Evolutionary conservation across 192 early-diverging fungal genomes (phyloP).

Genomic region (Jimgerdemannia flammicorona): DNA sequence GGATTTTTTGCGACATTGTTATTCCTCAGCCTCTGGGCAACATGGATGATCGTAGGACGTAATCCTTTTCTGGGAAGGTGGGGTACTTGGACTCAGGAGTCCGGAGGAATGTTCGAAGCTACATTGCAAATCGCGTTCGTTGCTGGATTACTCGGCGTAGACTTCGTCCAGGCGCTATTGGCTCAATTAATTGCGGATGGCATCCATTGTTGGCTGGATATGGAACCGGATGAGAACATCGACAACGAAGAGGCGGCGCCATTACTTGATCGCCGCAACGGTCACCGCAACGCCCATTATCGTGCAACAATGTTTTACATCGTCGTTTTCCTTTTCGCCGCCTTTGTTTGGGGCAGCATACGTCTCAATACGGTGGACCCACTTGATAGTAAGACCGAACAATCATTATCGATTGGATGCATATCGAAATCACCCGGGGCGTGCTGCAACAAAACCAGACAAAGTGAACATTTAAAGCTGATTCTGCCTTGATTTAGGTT

Average conservation of each 20-base stretch:
- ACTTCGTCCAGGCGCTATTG: background rate
- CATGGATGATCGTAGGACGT: background rate
- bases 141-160: background rate
- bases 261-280: background rate
- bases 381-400: no score
- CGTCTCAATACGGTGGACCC: background rate
- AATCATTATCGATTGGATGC: no score
- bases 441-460: no score
- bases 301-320: background rate
- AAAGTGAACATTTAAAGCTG: no score
- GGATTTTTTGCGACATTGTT: background rate
- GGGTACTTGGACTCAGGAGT: background rate
- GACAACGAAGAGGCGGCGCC: background rate
- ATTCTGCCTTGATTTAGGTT: no score
- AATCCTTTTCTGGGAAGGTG: background rate
- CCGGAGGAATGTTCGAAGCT: background rate
- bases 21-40: background rate
- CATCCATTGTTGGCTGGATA: background rate
- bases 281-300: background rate
- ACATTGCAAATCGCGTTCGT: background rate
- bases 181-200: no score
- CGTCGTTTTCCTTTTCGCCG: background rate
- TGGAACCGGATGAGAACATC: background rate
- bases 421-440: no score
- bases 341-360: background rate